Evolutionary conservation across 805 yeast species (phyloP), one percentile per base, ranked within the genome.

Genomic region (Saturnispora besseyi): DNA sequence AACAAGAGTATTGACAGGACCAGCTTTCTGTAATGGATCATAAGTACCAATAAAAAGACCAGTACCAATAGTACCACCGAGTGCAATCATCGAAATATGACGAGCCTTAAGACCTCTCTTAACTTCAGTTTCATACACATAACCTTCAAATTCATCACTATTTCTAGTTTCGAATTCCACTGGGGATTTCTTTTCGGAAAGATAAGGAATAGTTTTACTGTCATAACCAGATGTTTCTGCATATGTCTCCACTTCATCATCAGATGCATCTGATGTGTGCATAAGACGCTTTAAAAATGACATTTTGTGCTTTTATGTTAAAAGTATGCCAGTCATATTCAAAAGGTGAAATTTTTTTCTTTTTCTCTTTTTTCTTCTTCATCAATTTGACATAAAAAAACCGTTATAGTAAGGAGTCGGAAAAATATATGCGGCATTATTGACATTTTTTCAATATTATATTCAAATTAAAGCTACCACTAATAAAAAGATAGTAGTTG

Each of bases 51-150:
- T 78, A 70, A 84, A 82, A 31, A 84, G 69, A 62, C 91, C 90
- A 2, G 89, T 82, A 57, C 90, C 90, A 55, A 84, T 81, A 32
- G 89, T 81, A 53, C 88, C 89, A 51, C 89, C 89, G 26, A 83
- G 71, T 41, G 88, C 87, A 57, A 83, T 76, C 87, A 83, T 82
- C 31, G 82, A 73, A 42, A 83, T 73, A 56, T 82, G 87, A 59
- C 89, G 70, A 22, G 82, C 78, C 60, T 81, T 79, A 53, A 83
- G 67, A 44, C 72, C 74, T 61, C 88, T 70, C 57, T 75, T 74
- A 9, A 53, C 51, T 30, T 50, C 21, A 11, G 50, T 48, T 30
- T 53, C 54, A 33, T 46, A 44, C 13, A 54, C 46, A 11, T 22
- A 51, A 26, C 50, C 55, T 33, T 41, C 51, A 32, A 32, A 30